These are phyloP conservation scores for Cladophialophora yegresii DNA, from an alignment of 2,329 filamentous ascomycete genomes.

Conservation along the genomic window DNA sequence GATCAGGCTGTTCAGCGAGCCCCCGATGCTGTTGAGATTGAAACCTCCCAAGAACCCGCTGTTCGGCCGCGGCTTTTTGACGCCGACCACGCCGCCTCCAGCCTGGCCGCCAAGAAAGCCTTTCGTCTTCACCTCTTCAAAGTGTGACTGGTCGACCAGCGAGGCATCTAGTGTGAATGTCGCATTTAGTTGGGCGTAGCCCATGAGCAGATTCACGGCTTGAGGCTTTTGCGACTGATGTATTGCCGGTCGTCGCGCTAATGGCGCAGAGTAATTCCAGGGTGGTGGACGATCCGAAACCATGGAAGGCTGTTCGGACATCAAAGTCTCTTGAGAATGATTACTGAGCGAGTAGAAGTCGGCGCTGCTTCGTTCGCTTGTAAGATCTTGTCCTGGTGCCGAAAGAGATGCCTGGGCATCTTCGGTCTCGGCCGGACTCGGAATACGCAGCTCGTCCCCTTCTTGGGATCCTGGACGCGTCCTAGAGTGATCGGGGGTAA, in stretches of 20 bases:
- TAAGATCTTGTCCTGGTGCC: constrained; percentile 49
- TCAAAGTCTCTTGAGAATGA: constrained; percentile 87
- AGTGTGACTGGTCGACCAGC: constrained; percentile 81
- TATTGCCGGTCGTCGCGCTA: constrained; percentile 54
- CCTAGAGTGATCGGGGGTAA: constrained; percentile 37
- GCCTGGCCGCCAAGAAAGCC: constrained; percentile 81
- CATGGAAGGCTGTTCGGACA: constrained; percentile 74
- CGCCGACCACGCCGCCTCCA: constrained; percentile 79
- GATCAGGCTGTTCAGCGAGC: constrained; percentile 83
- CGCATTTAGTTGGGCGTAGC: constrained; percentile 89
- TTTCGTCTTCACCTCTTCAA: constrained; percentile 95
- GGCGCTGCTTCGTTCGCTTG: constrained; percentile 84
- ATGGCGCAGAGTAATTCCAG: constrained; percentile 43
- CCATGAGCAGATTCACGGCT: constrained; percentile 92
- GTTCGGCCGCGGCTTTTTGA: constrained; percentile 69
- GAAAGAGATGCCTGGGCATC: constrained; percentile 2
- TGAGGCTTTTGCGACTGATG: constrained; percentile 42
- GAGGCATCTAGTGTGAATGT: constrained; percentile 91
- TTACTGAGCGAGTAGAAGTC: constrained; percentile 97
- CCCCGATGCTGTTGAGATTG: constrained; percentile 85
- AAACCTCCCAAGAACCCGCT: constrained; percentile 79
- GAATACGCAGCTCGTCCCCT: constrained; percentile 35
- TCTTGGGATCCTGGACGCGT: constrained; percentile 28
- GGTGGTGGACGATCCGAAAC: constrained; percentile 40
- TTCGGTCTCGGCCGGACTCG: constrained; percentile 9